phyloP scores from a whole-genome alignment of 495 filamentous ascomycete species.

The Acidiella bohemica region DNA sequence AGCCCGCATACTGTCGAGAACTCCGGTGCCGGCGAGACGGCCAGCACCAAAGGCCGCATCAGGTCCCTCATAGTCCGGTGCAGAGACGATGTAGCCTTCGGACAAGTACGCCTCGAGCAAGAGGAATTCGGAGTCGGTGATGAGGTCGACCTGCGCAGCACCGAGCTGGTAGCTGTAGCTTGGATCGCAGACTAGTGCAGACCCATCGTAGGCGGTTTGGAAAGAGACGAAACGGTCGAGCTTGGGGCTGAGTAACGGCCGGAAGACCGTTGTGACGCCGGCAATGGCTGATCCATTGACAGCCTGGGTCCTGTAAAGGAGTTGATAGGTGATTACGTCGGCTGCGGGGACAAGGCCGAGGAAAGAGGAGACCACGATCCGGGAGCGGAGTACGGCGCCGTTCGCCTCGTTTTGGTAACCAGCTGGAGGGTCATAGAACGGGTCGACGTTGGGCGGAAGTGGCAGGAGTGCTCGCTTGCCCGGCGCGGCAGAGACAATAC shows the following conservation, averaged over 20 bases:
- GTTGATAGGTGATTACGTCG: constrained; percentile 1
- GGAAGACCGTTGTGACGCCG: constrained; percentile 4
- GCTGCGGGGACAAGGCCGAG: constrained; percentile 1
- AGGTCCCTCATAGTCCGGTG: constrained; percentile 11
- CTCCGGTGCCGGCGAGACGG: constrained; percentile 1
- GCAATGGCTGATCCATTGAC: constrained; percentile 6
- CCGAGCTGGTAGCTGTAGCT: constrained; percentile 6
- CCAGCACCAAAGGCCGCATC: constrained; percentile 8
- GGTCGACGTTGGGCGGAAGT: neutral
- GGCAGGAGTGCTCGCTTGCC: neutral
- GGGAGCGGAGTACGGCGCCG: neutral
- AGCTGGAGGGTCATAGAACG: constrained; percentile 4
- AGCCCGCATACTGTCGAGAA: constrained; percentile 10
- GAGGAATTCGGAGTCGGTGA: neutral
- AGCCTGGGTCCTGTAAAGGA: constrained; percentile 3
- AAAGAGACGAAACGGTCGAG: constrained; percentile 4
- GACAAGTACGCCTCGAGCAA: neutral
- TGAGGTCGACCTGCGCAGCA: neutral
- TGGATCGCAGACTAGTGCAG: neutral
- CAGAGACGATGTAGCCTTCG: constrained; percentile 8
- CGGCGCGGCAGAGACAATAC: too few relatives aligned
- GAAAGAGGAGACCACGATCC: neutral
- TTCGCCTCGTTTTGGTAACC: neutral
- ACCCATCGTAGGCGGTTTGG: constrained; percentile 3
- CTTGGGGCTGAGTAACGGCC: neutral